phyloP scores from a whole-genome alignment of 768 basidiomycete species.

The Dentipellis sp. region DNA sequence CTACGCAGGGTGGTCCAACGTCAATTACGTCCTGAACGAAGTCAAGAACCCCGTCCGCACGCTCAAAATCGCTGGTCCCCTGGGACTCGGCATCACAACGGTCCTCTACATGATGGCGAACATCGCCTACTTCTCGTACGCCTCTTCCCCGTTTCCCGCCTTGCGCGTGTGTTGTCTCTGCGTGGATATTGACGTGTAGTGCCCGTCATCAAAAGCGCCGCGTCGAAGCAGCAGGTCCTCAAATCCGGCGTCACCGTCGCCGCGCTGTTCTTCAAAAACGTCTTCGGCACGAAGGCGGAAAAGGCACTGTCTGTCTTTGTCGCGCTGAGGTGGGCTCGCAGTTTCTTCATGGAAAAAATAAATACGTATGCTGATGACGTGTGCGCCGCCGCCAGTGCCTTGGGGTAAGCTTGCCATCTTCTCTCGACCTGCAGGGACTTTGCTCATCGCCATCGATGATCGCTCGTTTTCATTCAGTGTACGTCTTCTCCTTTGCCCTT shows the following conservation, averaged over 20 bases:
- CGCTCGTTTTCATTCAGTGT: too few species aligned
- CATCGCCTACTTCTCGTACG: slow-evolving; percentile 46
- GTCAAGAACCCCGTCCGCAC: slow-evolving; percentile 52
- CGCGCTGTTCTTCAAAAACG: slow-evolving; percentile 47
- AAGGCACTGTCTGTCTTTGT: slow-evolving; percentile 48
- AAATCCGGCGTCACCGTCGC: slow-evolving; percentile 48
- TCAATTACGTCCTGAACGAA: slow-evolving; percentile 53
- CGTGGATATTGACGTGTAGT: not conserved
- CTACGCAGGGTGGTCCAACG: slow-evolving; percentile 44
- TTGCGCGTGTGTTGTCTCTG: too few species aligned
- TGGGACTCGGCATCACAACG: slow-evolving; percentile 46
- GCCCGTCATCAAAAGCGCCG: slow-evolving; percentile 23
- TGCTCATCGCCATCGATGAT: too few species aligned
- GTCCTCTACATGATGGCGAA: slow-evolving; percentile 47
- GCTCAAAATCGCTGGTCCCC: slow-evolving; percentile 52
- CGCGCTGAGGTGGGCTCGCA: slow-evolving; percentile 36
- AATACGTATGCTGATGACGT: not conserved
- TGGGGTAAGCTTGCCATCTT: slow-evolving; percentile 19
- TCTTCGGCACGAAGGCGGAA: slow-evolving; percentile 45
- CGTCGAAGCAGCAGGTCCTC: slow-evolving; percentile 39
- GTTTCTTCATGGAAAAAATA: not conserved
- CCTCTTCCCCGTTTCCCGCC: not conserved
- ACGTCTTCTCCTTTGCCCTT: too few species aligned
- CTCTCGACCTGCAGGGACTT: too few species aligned
- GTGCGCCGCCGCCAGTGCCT: slow-evolving; percentile 20